These are phyloP conservation scores for Debaryomycetaceae sp. DNA, from an alignment of 1,139 yeast species.

Conservation along the genomic window DNA sequence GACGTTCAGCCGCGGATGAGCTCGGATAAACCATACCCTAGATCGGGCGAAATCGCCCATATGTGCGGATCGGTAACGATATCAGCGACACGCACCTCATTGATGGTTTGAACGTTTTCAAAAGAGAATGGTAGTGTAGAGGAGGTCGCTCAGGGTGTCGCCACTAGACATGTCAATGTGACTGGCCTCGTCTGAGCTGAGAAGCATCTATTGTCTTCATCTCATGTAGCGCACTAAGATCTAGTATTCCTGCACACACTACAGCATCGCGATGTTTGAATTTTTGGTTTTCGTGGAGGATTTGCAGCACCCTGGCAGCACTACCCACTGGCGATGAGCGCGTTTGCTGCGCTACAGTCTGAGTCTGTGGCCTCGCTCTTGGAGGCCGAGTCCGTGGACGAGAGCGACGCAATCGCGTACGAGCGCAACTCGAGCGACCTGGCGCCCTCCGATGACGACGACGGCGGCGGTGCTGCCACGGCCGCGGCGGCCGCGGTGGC, in stretches of 20 bases:
- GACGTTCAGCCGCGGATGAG: too few species aligned
- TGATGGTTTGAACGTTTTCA: too few species aligned
- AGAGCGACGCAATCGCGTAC: slow-evolving; percentile 15
- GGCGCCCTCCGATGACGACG: slow-evolving; percentile 24
- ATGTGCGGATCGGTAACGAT: too few species aligned
- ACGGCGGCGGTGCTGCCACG: slow-evolving; percentile 12
- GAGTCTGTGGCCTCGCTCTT: slow-evolving; percentile 13
- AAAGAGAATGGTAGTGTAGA: too few species aligned
- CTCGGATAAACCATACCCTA: too few species aligned
- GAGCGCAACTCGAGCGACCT: slow-evolving; percentile 18
- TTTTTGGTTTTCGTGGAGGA: neutral
- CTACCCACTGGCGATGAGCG: slow-evolving; percentile 33
- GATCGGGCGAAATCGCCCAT: too few species aligned
- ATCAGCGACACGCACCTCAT: too few species aligned
- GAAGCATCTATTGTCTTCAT: too few species aligned
- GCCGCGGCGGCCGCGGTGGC: slow-evolving; percentile 7
- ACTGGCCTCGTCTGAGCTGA: too few species aligned
- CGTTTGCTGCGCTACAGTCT: slow-evolving; percentile 46
- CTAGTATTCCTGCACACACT: neutral
- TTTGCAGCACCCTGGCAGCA: neutral
- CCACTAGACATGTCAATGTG: too few species aligned
- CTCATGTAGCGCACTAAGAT: slow-evolving; percentile 1
- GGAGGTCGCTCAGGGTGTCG: too few species aligned
- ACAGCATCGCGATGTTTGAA: neutral
- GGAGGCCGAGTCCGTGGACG: slow-evolving; percentile 13